Evolutionary conservation across 176 grass and related monocot genomes (phyloP).

Genomic region (Tuctoria greenei): DNA sequence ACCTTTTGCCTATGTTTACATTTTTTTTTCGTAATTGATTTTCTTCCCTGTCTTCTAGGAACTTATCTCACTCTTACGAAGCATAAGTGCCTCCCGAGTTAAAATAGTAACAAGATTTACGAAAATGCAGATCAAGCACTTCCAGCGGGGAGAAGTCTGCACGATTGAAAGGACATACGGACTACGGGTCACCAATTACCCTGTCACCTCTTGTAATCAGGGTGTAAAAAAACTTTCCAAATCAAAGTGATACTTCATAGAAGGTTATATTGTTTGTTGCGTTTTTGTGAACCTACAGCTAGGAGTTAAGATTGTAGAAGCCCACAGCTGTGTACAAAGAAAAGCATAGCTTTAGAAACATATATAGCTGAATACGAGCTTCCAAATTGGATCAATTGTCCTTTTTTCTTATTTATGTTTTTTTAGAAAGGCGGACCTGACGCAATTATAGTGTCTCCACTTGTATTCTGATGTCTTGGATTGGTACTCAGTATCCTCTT

Average conservation of each 20-base stretch:
- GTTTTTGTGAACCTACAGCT: slow-evolving; percentile 43
- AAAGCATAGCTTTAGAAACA: slow-evolving; percentile 46
- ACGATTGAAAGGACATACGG: background rate
- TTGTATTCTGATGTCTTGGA: too few species aligned
- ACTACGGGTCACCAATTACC: slow-evolving; percentile 18
- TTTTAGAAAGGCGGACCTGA: too few species aligned
- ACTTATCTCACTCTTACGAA: slow-evolving; percentile 17
- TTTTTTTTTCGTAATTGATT: slow-evolving; percentile 1
- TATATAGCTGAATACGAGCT: slow-evolving; percentile 51
- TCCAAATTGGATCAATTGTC: slow-evolving; percentile 27
- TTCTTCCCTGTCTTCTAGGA: slow-evolving; percentile 19
- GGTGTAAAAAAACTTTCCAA: slow-evolving; percentile 40
- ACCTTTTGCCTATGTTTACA: background rate
- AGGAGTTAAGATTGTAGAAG: slow-evolving; percentile 41
- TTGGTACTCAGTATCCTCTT: too few species aligned
- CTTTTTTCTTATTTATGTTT: slow-evolving; percentile 1
- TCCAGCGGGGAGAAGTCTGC: background rate
- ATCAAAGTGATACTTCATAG: slow-evolving; percentile 27
- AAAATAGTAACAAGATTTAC: slow-evolving; percentile 14
- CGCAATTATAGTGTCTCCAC: too few species aligned
- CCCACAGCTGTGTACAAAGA: slow-evolving; percentile 49
- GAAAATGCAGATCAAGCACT: slow-evolving; percentile 21
- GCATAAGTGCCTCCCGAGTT: slow-evolving; percentile 26
- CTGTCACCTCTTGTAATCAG: slow-evolving; percentile 34
- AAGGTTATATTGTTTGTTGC: slow-evolving; percentile 44